phyloP scores from a whole-genome alignment of 2,329 filamentous ascomycete species.

The Fusarium pininemorale region DNA sequence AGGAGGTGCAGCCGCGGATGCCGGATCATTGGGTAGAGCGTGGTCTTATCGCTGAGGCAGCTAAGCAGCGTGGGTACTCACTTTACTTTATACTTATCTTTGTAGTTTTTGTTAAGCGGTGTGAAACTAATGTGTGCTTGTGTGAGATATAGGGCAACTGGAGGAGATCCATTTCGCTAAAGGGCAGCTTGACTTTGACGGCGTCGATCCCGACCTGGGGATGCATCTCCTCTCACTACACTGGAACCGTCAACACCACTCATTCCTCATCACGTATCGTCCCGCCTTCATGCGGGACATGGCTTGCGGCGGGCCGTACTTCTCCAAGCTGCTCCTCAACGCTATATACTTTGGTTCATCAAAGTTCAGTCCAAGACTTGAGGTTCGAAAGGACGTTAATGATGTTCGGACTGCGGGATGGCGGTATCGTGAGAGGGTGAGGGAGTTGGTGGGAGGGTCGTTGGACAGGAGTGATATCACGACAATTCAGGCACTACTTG shows the following conservation, averaged over 20 bases:
- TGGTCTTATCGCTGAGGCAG: conserved; percentile 45
- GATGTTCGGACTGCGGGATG: conserved; percentile 60
- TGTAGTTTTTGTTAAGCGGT: neutral
- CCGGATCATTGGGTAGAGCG: conserved; percentile 54
- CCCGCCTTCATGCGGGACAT: conserved; percentile 63
- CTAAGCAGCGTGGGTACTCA: conserved; percentile 32
- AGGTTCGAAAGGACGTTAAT: conserved; percentile 55
- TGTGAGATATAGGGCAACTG: conserved; percentile 51
- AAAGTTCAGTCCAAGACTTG: conserved; percentile 57
- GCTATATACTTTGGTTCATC: conserved; percentile 56
- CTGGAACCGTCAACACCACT: conserved; percentile 64
- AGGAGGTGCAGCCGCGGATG: conserved; percentile 43
- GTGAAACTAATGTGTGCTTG: neutral
- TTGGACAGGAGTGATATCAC: conserved; percentile 61
- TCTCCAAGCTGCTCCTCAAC: conserved; percentile 65
- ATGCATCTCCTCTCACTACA: conserved; percentile 61
- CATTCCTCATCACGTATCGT: conserved; percentile 57
- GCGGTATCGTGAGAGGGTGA: conserved; percentile 56
- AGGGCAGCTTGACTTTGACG: conserved; percentile 63
- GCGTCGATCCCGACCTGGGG: conserved; percentile 60
- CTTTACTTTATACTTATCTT: conserved; percentile 32
- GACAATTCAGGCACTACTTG: conserved; percentile 62
- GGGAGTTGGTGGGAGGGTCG: conserved; percentile 55
- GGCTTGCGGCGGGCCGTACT: conserved; percentile 64
- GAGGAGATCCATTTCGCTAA: conserved; percentile 57